Evolutionary conservation across 1,284 basidiomycete species (phyloP), one percentile per base, ranked within the genome.

Genomic region (Malassezia obtusa): DNA sequence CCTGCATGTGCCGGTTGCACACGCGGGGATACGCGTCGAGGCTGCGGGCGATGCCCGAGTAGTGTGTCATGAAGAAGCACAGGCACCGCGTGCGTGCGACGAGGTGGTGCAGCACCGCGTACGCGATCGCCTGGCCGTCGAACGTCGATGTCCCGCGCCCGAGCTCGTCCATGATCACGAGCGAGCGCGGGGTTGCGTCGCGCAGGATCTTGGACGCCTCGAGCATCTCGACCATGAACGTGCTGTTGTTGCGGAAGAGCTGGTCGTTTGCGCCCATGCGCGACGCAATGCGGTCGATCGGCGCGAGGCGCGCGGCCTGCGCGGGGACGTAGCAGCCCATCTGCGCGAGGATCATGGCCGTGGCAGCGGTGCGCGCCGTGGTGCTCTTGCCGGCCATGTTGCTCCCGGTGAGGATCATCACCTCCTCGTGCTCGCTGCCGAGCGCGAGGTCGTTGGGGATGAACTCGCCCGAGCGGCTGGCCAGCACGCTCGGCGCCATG

Each of bases 271-370:
- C 94, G 17, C 94, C 94, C 92, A 98, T 98, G 25, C 94, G 84
- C 7, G 92, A 96, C 56, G 94, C 82, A 64, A 99, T 95, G 22
- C 86, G 80, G 73, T 99, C 92, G 2, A 95, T 83, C 0, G 94
- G 89, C 60, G 84, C 85, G 44, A 99, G 74, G 31, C 85, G 80
- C 25, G 92, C 94, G 48, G 77, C 80, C 31, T 80, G 75, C 0
- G 94, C 92, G 2, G 94, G 94, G 2, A 99, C 89, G 47, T 86
- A 82, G 84, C 96, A 98, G n/a, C 94, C 94, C 17, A 98, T 78
- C 73, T 96, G 92, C 8, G 90, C 91, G 83, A 95, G 87, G 63
- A 96, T 95, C 56, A 94, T 84, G 26, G 86, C 91, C 0, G 86
- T 83, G 4, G 89, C 90, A n/a, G 91, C 94, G 86, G 95, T 98